phyloP scores from a whole-genome alignment of 768 basidiomycete genomes.

The Tylopilus balloui region DNA sequence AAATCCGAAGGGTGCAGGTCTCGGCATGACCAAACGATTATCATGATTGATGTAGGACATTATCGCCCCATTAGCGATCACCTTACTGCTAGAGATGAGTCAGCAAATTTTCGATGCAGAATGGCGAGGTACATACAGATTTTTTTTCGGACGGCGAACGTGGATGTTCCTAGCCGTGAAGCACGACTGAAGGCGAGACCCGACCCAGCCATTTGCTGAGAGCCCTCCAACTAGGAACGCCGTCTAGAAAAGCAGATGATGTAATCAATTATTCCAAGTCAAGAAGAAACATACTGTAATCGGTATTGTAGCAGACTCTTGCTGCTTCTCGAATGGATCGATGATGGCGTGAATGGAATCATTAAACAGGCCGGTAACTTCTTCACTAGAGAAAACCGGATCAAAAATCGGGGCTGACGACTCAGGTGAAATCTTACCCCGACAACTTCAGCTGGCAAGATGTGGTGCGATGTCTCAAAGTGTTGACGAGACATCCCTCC shows the following conservation, averaged over 20 bases:
- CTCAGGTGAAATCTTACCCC: background rate
- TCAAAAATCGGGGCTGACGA: background rate
- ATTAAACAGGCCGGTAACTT: constrained; percentile 9
- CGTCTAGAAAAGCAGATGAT: background rate
- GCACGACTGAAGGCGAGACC: constrained; percentile 9
- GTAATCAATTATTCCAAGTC: background rate
- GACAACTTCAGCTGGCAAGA: background rate
- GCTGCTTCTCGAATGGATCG: background rate
- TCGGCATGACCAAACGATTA: background rate
- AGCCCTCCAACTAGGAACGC: constrained; percentile 16
- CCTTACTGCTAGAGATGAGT: background rate
- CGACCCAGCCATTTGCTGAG: constrained; percentile 9
- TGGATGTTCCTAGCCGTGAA: background rate
- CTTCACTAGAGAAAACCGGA: background rate
- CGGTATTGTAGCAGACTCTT: background rate
- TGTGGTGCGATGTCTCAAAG: background rate
- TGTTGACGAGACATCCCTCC: background rate
- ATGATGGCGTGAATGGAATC: background rate
- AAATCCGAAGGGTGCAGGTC: background rate
- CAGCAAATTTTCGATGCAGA: background rate
- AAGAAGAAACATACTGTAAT: background rate
- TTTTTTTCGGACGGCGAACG: background rate
- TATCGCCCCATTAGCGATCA: background rate
- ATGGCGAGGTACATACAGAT: background rate
- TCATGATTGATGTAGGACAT: background rate